Evolutionary conservation across 202 grass and related monocot genomes (phyloP), one percentile per base, ranked within the genome.

Genomic region (Bolboschoenoplectus hybrid): DNA sequence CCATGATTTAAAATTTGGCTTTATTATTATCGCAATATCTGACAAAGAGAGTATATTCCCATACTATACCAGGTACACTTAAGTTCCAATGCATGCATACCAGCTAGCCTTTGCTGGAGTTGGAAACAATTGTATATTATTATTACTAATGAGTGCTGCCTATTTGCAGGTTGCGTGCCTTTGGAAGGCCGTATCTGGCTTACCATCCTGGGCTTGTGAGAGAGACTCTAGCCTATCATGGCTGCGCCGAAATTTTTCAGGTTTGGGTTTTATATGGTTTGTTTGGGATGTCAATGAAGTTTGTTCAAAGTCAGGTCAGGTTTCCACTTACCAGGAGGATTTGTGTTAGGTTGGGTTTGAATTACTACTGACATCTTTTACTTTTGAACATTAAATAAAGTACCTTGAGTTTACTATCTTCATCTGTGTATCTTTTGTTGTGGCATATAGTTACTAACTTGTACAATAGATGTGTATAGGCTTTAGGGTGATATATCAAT

Each of bases 151-250:
- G 47, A 41, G 2, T 38, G 1, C 49, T 53, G 20, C 2, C 1
- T 82, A 9, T 83, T 63, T 88, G 80, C 89, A 99, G 97, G 85
- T 83, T 99, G 81, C 89, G 87, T 52, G 86, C 88, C 81, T 94
- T 88, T 73, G 93, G 92, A n/a, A 89, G 34, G 86, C 93, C 92
- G 32, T 99, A 97, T 91, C 85, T 99, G 52, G 91, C 91, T 36
- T 97, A 99, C 91, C 89, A 97, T 57, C 93, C 93, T 46, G 97
- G 97, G 58, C 79, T 99, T 47, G 70, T 99, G 63, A 99, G 93
- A 85, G 93, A 99, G 86, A 94, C 92, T 84, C 85, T 99, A 87
- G 97, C 97, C 85, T 97, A 92, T 94, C 97, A 99, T 97, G 97
- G 97, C 64, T 99, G 97, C 80, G 97, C 97, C 67, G 97, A 99